Percentiles rank a stretch among this genome's conserved stretches.
phyloP scores from a whole-genome alignment of 2,329 filamentous ascomycete species.

The Clarireedia paspali region DNA sequence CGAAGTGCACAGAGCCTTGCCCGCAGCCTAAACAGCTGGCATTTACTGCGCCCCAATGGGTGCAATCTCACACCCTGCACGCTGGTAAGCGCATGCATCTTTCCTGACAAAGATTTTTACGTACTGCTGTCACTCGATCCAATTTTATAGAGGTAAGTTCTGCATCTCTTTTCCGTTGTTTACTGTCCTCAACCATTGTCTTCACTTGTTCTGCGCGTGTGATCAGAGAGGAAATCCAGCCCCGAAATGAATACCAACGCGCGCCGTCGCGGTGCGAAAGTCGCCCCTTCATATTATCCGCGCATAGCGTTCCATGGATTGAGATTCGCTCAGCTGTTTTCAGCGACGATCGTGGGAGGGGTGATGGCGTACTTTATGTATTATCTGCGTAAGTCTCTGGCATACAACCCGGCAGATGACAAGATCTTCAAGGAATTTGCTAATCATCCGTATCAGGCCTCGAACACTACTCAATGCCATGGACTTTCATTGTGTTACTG shows the following conservation, averaged over 20 bases:
- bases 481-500: conserved; percentile 26
- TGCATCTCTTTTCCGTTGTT: neutral
- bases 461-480: conserved; percentile 21
- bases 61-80: too few relatives aligned
- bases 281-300: conserved; percentile 25
- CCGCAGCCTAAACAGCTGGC: too few relatives aligned
- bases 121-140: neutral
- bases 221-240: neutral
- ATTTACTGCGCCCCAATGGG: too few relatives aligned
- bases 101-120: too few relatives aligned
- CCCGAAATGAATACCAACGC: conserved; percentile 3
- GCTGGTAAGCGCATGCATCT: too few relatives aligned
- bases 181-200: too few relatives aligned
- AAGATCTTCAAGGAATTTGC: neutral
- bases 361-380: conserved; percentile 27
- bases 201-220: too few relatives aligned
- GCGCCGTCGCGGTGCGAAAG: conserved; percentile 3
- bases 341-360: conserved; percentile 20
- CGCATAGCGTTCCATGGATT: conserved; percentile 24
- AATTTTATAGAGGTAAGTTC: neutral
- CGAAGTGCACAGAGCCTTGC: too few relatives aligned
- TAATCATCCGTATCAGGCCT: conserved; percentile 7
- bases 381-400: conserved; percentile 19
- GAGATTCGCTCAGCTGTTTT: conserved; percentile 19
- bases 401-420: neutral